Evolutionary conservation across 768 basidiomycete species (phyloP), one percentile per base, ranked within the genome.

Genomic region (Calocera viscosa): DNA sequence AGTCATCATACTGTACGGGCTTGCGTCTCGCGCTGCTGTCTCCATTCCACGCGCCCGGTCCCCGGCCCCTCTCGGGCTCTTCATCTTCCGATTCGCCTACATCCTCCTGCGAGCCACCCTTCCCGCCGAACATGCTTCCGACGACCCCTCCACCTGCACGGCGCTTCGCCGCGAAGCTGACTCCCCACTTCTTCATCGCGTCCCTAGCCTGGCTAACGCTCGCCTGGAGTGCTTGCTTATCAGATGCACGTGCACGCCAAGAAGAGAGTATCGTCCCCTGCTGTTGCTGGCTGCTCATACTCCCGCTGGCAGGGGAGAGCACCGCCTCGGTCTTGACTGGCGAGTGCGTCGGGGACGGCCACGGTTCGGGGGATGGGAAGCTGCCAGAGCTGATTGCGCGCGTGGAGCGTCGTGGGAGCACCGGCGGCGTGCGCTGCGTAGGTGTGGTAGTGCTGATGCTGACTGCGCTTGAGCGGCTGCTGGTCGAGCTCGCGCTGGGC

Each of bases 111-210:
- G 53, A 60, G 7, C 53, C 53, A 32, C 14, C 53, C 53, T 26
- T 16, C 11, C 26, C 30, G 11, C 53, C 53, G 19, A 60, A 60
- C 53, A 60, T 60, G 30, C 53, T 60, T 19, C 53, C 53, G 2
- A 60, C 64, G 1, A 40, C 65, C 35, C 35, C 28, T 17, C 43
- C n/a, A 5, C 67, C 67, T 14, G 66, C 66, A 38, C 69, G 43
- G 1, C 76, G 63, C 66, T 75, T 83, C 79, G 74, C 74, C 3
- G 74, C 73, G 88, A 91, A 94, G 67, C 85, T 91, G 30, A 86
- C 86, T 26, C 92, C 87, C 92, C 92, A 95, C 74, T 95, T 95
- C 68, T 88, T 86, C 81, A 96, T 87, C 10, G 89, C 83, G 73
- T 96, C 94, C 74, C 88, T 89, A 14, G 93, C 77, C 39, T 74